Percentiles rank a stretch among this genome's conserved stretches.
phyloP scores from a whole-genome alignment of 169 alveolate species.

The Neospora caninum region DNA sequence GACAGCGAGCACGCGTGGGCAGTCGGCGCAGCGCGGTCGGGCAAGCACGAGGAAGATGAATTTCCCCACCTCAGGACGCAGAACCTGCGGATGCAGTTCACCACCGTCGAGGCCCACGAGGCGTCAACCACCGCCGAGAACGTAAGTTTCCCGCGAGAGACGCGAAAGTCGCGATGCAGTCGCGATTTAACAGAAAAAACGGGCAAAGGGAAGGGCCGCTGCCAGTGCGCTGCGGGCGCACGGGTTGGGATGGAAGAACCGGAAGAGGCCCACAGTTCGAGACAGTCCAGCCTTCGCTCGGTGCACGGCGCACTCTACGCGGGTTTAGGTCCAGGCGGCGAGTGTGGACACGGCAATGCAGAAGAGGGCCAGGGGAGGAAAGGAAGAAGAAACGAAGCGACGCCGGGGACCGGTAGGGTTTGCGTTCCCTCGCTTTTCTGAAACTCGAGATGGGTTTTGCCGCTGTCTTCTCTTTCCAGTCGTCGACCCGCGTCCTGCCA shows the following conservation, averaged over 20 bases:
- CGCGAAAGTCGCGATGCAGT: not conserved
- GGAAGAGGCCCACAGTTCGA: no score
- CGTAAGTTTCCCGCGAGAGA: not conserved
- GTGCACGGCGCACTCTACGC: no score
- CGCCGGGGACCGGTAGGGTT: not conserved
- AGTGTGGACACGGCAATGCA: no score
- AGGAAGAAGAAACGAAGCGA: no score
- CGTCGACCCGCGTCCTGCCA: not conserved
- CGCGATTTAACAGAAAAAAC: no score
- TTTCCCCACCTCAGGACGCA: constrained; percentile 7
- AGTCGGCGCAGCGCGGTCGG: not conserved
- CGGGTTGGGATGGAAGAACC: no score
- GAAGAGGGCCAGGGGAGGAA: no score
- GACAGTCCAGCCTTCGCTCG: no score
- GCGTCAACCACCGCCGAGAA: not conserved
- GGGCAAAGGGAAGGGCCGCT: no score
- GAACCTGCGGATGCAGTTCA: not conserved
- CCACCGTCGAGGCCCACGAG: not conserved
- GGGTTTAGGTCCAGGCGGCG: no score
- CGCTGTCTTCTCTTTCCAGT: not conserved
- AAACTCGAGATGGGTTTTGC: no score
- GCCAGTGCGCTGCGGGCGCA: no score
- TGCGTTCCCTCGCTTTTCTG: not conserved
- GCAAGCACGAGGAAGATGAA: not conserved
- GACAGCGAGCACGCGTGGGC: not conserved